These are phyloP conservation scores for Zea mays DNA, from an alignment of 176 grass and related monocot species.

Conservation along the genomic window Zm-B73-REFERENCE-NAM-5.0 NC_050101.1:124622501-124623000, in stretches of 20 bases:
- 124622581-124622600: too few species aligned
- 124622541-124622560: background rate
- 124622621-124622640: too few species aligned
- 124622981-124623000: background rate
- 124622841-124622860: background rate
- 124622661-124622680: too few species aligned
- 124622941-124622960: constrained; percentile 69
- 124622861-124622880: constrained; percentile 3
- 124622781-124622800: background rate
- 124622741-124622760: background rate
- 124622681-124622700: too few species aligned
- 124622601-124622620: too few species aligned
- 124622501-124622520: background rate
- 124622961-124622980: constrained; percentile 26
- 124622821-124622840: constrained; percentile 27
- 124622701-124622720: too few species aligned
- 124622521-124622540: background rate
- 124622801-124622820: constrained; percentile 4
- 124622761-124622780: background rate
- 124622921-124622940: constrained; percentile 96
- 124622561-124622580: background rate
- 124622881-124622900: constrained; percentile 64
- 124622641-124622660: too few species aligned
- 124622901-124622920: constrained; percentile 89
- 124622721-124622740: too few species aligned